Evolutionary conservation across 1,284 basidiomycete species (phyloP).

Genomic region (Dichomitus squalens): DNA sequence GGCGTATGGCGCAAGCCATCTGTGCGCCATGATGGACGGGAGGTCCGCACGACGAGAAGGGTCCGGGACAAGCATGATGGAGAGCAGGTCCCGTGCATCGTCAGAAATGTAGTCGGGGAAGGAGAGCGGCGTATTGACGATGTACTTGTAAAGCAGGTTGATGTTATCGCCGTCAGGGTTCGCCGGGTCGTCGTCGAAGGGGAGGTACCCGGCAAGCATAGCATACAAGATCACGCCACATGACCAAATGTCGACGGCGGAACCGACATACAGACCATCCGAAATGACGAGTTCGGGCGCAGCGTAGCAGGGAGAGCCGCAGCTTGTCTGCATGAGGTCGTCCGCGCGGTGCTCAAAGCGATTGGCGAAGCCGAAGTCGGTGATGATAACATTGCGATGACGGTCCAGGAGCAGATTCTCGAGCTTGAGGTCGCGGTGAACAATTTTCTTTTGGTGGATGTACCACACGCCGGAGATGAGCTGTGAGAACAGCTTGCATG

Average conservation of each 20-base stretch:
- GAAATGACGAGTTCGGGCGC: conserved; percentile 99
- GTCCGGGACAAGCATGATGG: conserved; percentile 88
- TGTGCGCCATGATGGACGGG: conserved; percentile 77
- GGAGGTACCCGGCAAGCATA: conserved; percentile 98
- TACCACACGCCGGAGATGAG: conserved; percentile 99
- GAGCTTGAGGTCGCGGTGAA: conserved; percentile 98
- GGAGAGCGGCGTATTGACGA: conserved; percentile 92
- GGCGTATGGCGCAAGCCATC: conserved; percentile 77
- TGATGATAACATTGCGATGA: conserved; percentile 98
- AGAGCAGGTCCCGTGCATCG: conserved; percentile 74
- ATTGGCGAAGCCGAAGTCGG: conserved; percentile 99
- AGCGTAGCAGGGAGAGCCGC: conserved; percentile 97
- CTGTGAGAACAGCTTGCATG: conserved; percentile 96
- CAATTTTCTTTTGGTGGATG: conserved; percentile 98
- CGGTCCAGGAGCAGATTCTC: conserved; percentile 98
- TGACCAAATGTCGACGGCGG: conserved; percentile 99
- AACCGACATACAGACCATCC: conserved; percentile 96
- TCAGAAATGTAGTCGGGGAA: conserved; percentile 92
- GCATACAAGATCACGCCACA: conserved; percentile 99
- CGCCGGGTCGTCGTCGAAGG: conserved; percentile 99
- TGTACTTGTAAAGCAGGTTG: conserved; percentile 99
- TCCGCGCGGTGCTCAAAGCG: conserved; percentile 89
- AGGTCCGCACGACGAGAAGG: conserved; percentile 77
- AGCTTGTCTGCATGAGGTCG: conserved; percentile 99
- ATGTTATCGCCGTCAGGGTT: conserved; percentile 99